Conservation (phyloP, 208 protist genomes). For the Herpetomonas tarakana region DNA sequence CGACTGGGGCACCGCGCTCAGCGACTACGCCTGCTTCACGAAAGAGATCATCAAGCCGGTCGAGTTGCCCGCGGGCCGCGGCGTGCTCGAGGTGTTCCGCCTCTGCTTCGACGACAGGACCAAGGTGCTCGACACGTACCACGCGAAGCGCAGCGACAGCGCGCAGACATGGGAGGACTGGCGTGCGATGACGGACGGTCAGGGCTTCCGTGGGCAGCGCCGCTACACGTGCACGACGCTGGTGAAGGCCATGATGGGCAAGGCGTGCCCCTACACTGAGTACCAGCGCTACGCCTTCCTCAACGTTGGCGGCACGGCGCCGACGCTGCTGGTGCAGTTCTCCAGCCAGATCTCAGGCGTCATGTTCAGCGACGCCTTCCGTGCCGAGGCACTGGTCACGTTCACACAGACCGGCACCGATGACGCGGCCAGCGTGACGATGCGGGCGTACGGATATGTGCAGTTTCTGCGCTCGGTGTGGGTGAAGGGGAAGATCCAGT, state of each 20-base stretch:
- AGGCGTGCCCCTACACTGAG: constrained; percentile 48
- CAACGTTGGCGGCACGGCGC: constrained; percentile 40
- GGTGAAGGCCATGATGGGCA: constrained; percentile 51
- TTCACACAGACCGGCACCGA: constrained; percentile 39
- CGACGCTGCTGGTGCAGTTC: constrained; percentile 55
- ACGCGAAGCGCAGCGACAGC: constrained; percentile 38
- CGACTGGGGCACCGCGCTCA: constrained; percentile 56
- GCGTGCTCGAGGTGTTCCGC: constrained; percentile 57
- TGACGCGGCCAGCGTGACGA: constrained; percentile 31
- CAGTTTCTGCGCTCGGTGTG: constrained; percentile 48
- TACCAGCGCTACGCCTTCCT: constrained; percentile 63
- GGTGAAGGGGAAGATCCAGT: constrained; percentile 44
- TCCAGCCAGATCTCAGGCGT: constrained; percentile 56
- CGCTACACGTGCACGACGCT: constrained; percentile 49
- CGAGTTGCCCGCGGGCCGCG: constrained; percentile 32
- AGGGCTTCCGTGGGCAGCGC: constrained; percentile 46
- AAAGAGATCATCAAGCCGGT: constrained; percentile 52
- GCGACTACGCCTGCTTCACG: constrained; percentile 42
- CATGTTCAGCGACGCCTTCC: constrained; percentile 62
- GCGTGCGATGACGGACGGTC: constrained; percentile 30
- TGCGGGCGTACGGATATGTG: constrained; percentile 36
- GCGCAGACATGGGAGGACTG: constrained; percentile 52
- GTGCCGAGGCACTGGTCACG: constrained; percentile 36
- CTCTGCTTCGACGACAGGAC: constrained; percentile 54
- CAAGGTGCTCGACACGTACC: constrained; percentile 39